These are phyloP conservation scores for Metschnikowia dekortorum DNA, from an alignment of 805 yeast species.

Conservation along the genomic window DNA sequence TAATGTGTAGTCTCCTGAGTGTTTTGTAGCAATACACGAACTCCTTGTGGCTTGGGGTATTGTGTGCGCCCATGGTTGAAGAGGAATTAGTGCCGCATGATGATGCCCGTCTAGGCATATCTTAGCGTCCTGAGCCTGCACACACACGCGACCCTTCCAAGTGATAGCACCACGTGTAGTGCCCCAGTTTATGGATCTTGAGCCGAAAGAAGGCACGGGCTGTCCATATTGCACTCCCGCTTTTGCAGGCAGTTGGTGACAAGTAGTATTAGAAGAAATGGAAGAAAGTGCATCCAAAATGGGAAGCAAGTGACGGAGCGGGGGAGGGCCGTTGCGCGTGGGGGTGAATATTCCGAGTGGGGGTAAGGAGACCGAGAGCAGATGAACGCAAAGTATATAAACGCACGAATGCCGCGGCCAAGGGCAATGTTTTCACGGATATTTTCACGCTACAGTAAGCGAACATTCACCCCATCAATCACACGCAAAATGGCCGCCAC, in stretches of 20 bases:
- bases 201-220: too few species aligned
- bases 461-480: neutral
- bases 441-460: neutral
- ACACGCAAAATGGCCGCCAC: conserved; percentile 6
- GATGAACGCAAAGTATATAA: neutral
- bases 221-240: too few species aligned
- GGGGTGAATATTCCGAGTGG: conserved; percentile 1
- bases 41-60: too few species aligned
- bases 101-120: neutral
- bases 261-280: too few species aligned
- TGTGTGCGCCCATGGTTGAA: too few species aligned
- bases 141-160: neutral
- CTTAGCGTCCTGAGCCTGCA: neutral
- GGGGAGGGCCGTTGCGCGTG: conserved; percentile 6
- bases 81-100: neutral
- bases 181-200: neutral
- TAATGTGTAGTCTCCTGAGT: too few species aligned
- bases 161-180: neutral
- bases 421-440: neutral
- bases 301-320: neutral
- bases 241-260: neutral
- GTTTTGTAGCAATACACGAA: neutral
- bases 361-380: neutral
- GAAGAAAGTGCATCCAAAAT: too few species aligned
- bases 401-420: neutral